Evolutionary conservation across 139 green algal species (phyloP), one percentile per base, ranked within the genome.

Genomic region (Chlorella sp.): DNA sequence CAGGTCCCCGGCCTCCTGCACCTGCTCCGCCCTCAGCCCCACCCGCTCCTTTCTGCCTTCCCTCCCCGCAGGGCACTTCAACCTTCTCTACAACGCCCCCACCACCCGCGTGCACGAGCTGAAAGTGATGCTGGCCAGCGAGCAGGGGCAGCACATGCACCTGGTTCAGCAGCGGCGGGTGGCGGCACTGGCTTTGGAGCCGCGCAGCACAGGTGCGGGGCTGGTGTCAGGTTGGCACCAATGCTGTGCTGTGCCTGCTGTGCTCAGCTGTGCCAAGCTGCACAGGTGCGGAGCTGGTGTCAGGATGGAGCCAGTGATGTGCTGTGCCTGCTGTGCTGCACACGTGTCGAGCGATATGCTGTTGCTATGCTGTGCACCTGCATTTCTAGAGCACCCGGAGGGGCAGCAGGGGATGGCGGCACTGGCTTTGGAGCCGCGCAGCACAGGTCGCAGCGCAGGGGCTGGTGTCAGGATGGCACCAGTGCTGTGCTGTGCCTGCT

Each of bases 131-230:
- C 83, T 48, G 11, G 69, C 64, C 22, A 61, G 42, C 60, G 91
- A 94, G 66, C 88, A 89, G 57, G 92, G 91, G 3, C 48, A 86
- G 66, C 92, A 94, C 82, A 89, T 94, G 88, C 37, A 76, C 5
- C 57, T 88, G n/a, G 36, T 90, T 21, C 21, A 80, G 71, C 86
- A 90, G 69, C 57, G 66, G 26, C 48, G 87, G 16, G 83, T 90
- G 34, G 61, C 34, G 0, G 91, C 91, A 3, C 37, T 91, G 66
- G 36, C 73, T 26, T 66, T 93, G 28, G 83, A 93, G 84, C 91
- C 91, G 9, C 68, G 53, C n/a, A 77, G 71, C 61, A 81, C 75
- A 88, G 80, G 81, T 85, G 86, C 42, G 42, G 64, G 64, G 64
- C 22, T 18, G 64, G 64, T 14, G 64, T 12, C 21, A 18, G 60